Evolutionary conservation across 2,329 filamentous ascomycete genomes (phyloP).

Genomic region (Pseudogymnoascus sp.): DNA sequence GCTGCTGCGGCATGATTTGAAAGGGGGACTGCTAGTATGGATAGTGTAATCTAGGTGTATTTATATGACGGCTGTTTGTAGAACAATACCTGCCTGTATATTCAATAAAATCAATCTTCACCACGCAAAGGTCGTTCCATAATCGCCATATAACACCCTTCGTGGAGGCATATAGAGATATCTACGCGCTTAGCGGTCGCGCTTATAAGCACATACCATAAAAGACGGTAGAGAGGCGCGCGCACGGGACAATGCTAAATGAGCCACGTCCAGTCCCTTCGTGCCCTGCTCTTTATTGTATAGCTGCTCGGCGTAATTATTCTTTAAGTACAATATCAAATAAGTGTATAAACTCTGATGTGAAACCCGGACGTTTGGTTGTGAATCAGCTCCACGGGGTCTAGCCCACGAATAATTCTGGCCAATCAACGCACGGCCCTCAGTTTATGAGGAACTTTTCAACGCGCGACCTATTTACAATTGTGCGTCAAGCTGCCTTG

Average conservation of each 20-base stretch:
- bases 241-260: neutral
- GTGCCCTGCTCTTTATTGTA: neutral
- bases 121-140: neutral
- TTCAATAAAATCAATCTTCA: conserved; percentile 7
- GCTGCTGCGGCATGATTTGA: neutral
- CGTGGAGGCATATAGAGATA: neutral
- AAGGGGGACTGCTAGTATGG: neutral
- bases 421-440: conserved; percentile 9
- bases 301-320: neutral
- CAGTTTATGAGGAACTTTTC: conserved; percentile 8
- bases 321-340: neutral
- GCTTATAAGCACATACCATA: neutral
- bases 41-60: conserved; percentile 7
- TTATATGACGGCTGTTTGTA: conserved; percentile 6
- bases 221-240: neutral
- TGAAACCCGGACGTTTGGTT: neutral
- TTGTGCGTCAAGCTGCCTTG: conserved; percentile 8
- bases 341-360: neutral
- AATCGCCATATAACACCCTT: too few relatives aligned
- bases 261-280: neutral
- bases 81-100: conserved; percentile 6
- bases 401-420: conserved; percentile 3
- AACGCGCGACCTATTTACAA: conserved; percentile 4
- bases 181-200: neutral
- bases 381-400: neutral